These are phyloP conservation scores for Crithidia brevicula DNA, from an alignment of 208 protist genomes.

Conservation along the genomic window DNA sequence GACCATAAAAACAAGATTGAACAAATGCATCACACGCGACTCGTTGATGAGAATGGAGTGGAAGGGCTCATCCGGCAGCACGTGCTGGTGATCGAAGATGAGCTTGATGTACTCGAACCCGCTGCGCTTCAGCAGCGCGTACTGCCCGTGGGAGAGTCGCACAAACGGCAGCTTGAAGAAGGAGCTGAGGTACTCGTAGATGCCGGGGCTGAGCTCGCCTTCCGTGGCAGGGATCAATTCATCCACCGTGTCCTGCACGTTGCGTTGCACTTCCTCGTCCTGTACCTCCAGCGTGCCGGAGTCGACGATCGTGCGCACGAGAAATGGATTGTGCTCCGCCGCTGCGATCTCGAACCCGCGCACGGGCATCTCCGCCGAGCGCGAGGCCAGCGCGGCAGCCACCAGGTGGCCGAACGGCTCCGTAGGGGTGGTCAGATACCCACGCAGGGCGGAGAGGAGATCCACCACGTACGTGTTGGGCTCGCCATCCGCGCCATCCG, in stretches of 20 bases:
- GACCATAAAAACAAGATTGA: conserved; percentile 58
- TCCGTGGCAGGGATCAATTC: conserved; percentile 41
- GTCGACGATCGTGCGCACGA: conserved; percentile 72
- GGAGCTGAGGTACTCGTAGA: conserved; percentile 74
- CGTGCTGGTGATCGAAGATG: conserved; percentile 66
- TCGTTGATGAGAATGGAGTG: conserved; percentile 58
- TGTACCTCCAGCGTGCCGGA: conserved; percentile 51
- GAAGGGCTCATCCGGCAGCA: conserved; percentile 48
- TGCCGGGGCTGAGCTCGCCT: conserved; percentile 39
- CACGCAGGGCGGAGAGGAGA: conserved; percentile 63
- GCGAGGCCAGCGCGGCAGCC: conserved; percentile 68
- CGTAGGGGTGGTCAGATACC: conserved; percentile 67
- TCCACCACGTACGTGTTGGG: conserved; percentile 61
- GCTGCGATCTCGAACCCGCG: conserved; percentile 62
- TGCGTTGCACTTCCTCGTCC: conserved; percentile 48
- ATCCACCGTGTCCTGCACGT: conserved; percentile 74
- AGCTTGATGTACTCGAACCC: conserved; percentile 86
- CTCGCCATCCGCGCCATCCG: conserved; percentile 30
- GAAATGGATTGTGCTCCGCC: conserved; percentile 65
- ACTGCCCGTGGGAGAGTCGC: conserved; percentile 55
- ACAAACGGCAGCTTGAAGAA: conserved; percentile 71
- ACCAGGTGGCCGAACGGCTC: conserved; percentile 82
- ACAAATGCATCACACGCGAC: conserved; percentile 30
- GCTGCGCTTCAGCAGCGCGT: conserved; percentile 63
- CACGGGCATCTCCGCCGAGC: conserved; percentile 60